Percentiles rank a stretch among this genome's conserved stretches.
phyloP scores from a whole-genome alignment of 805 yeast species.

The Saccharomycopsis sp. region DNA sequence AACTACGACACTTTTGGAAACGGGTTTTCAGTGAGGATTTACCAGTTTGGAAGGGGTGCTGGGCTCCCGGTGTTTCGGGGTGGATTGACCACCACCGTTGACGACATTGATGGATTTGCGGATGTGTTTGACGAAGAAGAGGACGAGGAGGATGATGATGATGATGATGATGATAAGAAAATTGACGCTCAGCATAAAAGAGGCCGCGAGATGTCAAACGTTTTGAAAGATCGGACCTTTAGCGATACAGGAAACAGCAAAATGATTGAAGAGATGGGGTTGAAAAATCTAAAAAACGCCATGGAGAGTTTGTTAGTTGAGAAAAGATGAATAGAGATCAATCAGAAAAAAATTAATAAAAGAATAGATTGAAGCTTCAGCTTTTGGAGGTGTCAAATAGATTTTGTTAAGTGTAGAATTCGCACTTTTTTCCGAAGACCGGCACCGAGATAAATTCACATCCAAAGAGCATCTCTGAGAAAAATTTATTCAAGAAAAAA shows the following conservation, averaged over 20 bases:
- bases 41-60: slow-evolving; percentile 15
- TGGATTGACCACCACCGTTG: too few relatives aligned
- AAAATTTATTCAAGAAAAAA: not conserved
- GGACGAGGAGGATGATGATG: not conserved
- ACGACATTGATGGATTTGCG: not conserved
- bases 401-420: too few relatives aligned
- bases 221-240: not conserved
- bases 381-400: too few relatives aligned
- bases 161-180: not conserved
- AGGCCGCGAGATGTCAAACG: not conserved
- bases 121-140: not conserved
- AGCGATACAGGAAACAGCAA: not conserved
- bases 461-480: too few relatives aligned
- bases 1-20: slow-evolving; percentile 11
- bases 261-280: slow-evolving; percentile 10
- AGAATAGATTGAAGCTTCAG: too few relatives aligned
- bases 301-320: slow-evolving; percentile 14
- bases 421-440: too few relatives aligned
- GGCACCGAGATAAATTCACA: too few relatives aligned
- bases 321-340: too few relatives aligned
- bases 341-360: too few relatives aligned
- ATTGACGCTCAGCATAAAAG: not conserved
- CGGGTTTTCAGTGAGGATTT: slow-evolving; percentile 15
- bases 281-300: slow-evolving; percentile 11
- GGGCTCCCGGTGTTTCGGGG: slow-evolving; percentile 18